phyloP scores from a whole-genome alignment of 306 rosid genomes.

The Prunus armeniaca region DNA sequence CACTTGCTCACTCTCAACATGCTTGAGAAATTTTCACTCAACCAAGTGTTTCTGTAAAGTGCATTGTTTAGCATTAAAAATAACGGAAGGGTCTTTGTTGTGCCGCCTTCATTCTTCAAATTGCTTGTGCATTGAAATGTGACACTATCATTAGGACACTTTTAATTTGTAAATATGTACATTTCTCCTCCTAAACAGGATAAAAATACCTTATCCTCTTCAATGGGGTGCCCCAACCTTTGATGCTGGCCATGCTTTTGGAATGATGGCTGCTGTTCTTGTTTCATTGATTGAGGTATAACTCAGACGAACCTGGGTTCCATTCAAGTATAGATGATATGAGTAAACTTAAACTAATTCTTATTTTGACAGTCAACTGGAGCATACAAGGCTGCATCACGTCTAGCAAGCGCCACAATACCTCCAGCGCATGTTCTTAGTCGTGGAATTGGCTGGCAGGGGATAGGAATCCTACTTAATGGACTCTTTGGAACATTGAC shows the following conservation, averaged over 20 bases:
- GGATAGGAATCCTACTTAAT: conserved; percentile 83
- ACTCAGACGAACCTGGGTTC: neutral
- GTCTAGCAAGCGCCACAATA: conserved; percentile 96
- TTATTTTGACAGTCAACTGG: conserved; percentile 76
- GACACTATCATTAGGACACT: neutral
- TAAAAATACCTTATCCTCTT: conserved; percentile 93
- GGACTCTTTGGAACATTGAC: conserved; percentile 92
- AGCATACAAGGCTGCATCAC: conserved; percentile 93
- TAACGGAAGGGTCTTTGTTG: neutral
- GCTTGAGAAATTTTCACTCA: neutral
- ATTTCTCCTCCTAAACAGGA: conserved; percentile 41
- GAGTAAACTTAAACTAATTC: neutral
- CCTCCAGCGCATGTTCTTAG: conserved; percentile 99
- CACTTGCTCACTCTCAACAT: neutral
- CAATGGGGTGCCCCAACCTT: conserved; percentile 99
- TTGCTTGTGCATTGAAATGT: neutral
- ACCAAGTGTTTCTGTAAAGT: neutral
- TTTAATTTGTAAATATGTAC: neutral
- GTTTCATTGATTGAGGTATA: conserved; percentile 95
- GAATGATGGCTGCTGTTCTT: conserved; percentile 95
- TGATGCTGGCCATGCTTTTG: conserved; percentile 86
- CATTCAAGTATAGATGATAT: neutral
- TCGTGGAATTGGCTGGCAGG: conserved; percentile 99
- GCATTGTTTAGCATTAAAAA: neutral
- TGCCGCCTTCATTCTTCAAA: neutral